Evolutionary conservation across 306 rosid genomes (phyloP).

Genomic region (Acacia acuminata): DNA sequence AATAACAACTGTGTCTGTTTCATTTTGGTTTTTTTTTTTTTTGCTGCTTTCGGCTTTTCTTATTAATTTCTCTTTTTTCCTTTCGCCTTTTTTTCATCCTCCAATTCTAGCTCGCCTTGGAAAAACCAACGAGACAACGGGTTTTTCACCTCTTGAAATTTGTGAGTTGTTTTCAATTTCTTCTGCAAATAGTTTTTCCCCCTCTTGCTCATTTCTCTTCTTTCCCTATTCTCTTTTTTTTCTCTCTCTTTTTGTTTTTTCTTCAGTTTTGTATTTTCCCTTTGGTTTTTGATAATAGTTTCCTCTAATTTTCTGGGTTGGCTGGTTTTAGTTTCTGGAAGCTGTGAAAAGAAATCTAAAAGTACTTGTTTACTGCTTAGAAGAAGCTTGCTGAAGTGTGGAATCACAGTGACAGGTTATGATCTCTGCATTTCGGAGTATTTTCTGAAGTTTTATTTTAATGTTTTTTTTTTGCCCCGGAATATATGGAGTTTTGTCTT

Average conservation of each 20-base stretch:
- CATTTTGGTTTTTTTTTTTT: conserved; percentile 20
- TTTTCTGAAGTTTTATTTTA: conserved; percentile 39
- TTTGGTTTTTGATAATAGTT: conserved; percentile 8
- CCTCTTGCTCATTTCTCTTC: neutral
- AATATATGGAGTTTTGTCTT: conserved; percentile 19
- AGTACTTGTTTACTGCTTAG: conserved; percentile 36
- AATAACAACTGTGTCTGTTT: conserved; percentile 18
- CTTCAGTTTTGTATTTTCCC: neutral
- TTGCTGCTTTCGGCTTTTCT: conserved; percentile 26
- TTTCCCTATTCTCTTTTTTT: neutral
- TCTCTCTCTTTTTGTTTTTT: neutral
- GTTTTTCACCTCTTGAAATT: conserved; percentile 39
- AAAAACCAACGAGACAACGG: conserved; percentile 53
- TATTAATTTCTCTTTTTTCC: neutral
- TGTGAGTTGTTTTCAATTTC: conserved; percentile 57
- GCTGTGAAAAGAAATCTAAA: conserved; percentile 37
- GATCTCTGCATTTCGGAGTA: conserved; percentile 51
- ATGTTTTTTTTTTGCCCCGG: neutral
- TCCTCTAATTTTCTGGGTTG: conserved; percentile 30
- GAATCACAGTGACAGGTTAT: conserved; percentile 55
- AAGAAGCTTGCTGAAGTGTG: conserved; percentile 55
- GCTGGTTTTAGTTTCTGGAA: neutral
- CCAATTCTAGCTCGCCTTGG: conserved; percentile 59
- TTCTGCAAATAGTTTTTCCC: conserved; percentile 32
- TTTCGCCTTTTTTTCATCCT: conserved; percentile 35